These are phyloP conservation scores for Viola pubescens DNA, from an alignment of 441 rosid species.

Conservation along the genomic window DNA sequence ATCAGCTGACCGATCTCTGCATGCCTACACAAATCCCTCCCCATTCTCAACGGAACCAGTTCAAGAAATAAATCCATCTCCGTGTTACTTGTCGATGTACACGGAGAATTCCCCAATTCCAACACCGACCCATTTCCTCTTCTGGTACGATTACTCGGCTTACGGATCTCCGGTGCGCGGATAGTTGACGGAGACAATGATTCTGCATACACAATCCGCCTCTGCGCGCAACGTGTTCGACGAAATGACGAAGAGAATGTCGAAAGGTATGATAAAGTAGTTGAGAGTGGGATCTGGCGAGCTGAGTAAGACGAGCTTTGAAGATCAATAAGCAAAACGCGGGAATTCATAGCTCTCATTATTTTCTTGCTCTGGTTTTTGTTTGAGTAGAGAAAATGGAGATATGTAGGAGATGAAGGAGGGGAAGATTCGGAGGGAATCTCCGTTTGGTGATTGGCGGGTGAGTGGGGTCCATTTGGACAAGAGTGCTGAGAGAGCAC, in stretches of 20 bases:
- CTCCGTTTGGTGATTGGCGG: constrained; percentile 40
- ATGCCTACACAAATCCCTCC: constrained; percentile 46
- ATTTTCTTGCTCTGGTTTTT: background rate
- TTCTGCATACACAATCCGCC: constrained; percentile 35
- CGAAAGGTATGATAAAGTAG: constrained; percentile 36
- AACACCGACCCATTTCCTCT: constrained; percentile 33
- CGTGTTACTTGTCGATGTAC: constrained; percentile 25
- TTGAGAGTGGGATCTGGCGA: constrained; percentile 35
- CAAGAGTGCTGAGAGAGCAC: background rate
- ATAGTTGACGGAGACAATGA: constrained; percentile 30
- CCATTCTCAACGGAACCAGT: constrained; percentile 57
- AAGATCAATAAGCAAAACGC: constrained; percentile 58
- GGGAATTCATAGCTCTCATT: constrained; percentile 55
- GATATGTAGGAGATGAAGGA: background rate
- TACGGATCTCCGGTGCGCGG: constrained; percentile 43
- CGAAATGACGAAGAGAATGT: constrained; percentile 49
- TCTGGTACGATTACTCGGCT: constrained; percentile 39
- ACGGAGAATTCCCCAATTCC: constrained; percentile 27
- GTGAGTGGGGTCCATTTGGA: constrained; percentile 32
- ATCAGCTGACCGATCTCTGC: constrained; percentile 55
- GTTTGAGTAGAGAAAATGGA: too few relatives aligned
- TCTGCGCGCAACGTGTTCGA: constrained; percentile 44
- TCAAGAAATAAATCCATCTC: constrained; percentile 71
- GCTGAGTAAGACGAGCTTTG: constrained; percentile 65
- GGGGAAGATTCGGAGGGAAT: constrained; percentile 59